Evolutionary conservation across 1,284 basidiomycete species (phyloP), one percentile per base, ranked within the genome.

Genomic region (Lentinula novae-zelandiae): DNA sequence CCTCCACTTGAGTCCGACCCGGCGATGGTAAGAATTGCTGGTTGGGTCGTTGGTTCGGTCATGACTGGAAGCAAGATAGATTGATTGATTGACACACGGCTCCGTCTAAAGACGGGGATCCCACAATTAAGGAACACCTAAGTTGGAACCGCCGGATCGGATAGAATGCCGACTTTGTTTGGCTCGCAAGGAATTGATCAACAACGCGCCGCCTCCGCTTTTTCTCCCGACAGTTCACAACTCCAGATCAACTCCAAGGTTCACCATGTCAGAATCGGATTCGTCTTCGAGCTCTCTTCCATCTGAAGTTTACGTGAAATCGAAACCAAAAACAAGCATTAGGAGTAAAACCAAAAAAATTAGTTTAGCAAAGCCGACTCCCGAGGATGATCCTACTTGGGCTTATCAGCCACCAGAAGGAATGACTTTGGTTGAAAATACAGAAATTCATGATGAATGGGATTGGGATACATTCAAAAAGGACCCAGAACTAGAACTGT

Each of bases 1-100:
- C 95, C 95, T 36, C 93, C 95, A 40, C 92, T 86, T 1, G 88
- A 86, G 70, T 97, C 95, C 17, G 88, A 85, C n/a, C 93, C 93
- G 8, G 93, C 92, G 20, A 95, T 93, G 0, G 92, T 91, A 55
- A 93, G 66, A 2, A 89, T 72, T 1, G 72, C 60, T 0, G 64
- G 68, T 17, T 60, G 60, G 0, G 22, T 31, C 6, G n/a, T 38
- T 34, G 27, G 3, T 22, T 7, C 1, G 3, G n/a, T 53, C 51
- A 57, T 46, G 15, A 22, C 10, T 22, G 17, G 13, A 48, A 57
- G 27, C 12, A 12, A 9, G 51, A 53, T n/a, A 17, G 34, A 27
- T 27, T 3, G 27, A 27, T 27, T 27, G 2, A 27, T 27, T 27
- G 27, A 27, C 3, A 27, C 27, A 27, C 3, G 27, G 27, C 3